Percentiles rank a stretch among this genome's conserved stretches.
These are phyloP conservation scores for Cyberlindnera meyerae DNA, from an alignment of 805 yeast genomes.

Conservation along the genomic window DNA sequence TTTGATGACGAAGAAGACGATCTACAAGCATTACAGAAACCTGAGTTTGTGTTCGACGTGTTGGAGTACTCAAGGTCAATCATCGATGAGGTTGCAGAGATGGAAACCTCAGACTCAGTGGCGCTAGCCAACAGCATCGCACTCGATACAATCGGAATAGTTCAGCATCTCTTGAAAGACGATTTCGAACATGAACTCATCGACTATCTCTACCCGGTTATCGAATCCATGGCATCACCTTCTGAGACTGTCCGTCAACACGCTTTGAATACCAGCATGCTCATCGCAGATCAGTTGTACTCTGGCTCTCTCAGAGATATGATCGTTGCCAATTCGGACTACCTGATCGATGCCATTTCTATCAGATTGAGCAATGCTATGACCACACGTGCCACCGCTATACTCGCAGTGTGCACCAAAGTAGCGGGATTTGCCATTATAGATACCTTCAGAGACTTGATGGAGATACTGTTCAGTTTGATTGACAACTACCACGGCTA, in stretches of 20 bases:
- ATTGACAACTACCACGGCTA: constrained; percentile 87
- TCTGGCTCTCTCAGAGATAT: constrained; percentile 51
- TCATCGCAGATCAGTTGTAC: constrained; percentile 49
- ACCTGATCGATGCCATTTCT: constrained; percentile 75
- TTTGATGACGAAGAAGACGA: constrained; percentile 26
- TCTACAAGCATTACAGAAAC: constrained; percentile 14
- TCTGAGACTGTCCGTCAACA: constrained; percentile 40
- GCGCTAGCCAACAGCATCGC: constrained; percentile 31
- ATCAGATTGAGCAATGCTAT: constrained; percentile 61
- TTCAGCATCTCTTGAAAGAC: constrained; percentile 24
- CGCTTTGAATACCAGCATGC: constrained; percentile 48
- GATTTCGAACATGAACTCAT: constrained; percentile 47
- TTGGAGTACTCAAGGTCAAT: constrained; percentile 40
- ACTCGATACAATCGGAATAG: constrained; percentile 37
- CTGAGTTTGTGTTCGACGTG: constrained; percentile 28
- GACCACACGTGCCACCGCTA: constrained; percentile 68
- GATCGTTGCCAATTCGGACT: constrained; percentile 68
- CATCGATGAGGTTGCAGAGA: constrained; percentile 31
- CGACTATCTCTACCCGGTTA: constrained; percentile 66
- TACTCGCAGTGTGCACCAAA: constrained; percentile 62
- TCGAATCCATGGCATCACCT: constrained; percentile 64
- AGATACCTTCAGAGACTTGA: constrained; percentile 63
- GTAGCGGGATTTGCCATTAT: constrained; percentile 66
- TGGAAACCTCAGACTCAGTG: constrained; percentile 9
- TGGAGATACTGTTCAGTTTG: constrained; percentile 68